Base-by-base conservation (phyloP, 129 eudicot genomes). In the Helichrysum umbraculigerum region DNA sequence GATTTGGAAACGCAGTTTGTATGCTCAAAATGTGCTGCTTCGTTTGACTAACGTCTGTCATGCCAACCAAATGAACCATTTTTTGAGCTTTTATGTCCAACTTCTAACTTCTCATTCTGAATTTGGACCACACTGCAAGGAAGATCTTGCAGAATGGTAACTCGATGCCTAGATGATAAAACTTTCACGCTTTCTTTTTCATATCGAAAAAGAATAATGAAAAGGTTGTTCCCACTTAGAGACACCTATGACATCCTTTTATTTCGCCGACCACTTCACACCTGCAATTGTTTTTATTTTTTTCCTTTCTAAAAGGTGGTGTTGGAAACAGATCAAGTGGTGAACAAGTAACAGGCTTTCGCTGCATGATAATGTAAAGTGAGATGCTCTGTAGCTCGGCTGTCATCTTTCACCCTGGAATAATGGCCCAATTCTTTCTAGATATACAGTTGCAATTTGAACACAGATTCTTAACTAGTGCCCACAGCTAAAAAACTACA, bases 391-490 rank as follows among this genome's bases (percentile, higher is more conserved):
- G 57, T 42, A 69, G 21, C 47, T 60, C 59, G 33, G 35, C 75
- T 69, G 70, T 78, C 76, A 69, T 63, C 54, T 57, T 68, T 68
- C 15, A 47, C 59, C 33, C 19, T 41, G 2, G 68, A 76, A 67
- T 39, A 58, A 56, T 77, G 50, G 71, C 63, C 79, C 79, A 75
- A 22, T 62, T 75, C 56, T 35, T 63, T n/a, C 51, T 42, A 66
- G 79, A 75, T 63, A 44, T 75, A 75, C 63, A 75, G 79, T 63
- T 21, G 35, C 75, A 21, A 68, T 57, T 57, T 59, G 28, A 69
- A 77, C 51, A 78, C 19, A 61, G 15, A 78, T 70, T 78, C 82
- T 60, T 22, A 69, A 69, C 59, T 60, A 32, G 32, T 42, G 79
- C 64, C 79, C 79, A 65, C 79, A 51, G 51, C 39, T 17, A 76